Evolutionary conservation across 371 early-diverging fungal genomes (phyloP), one percentile per base, ranked within the genome.

Genomic region (Haplosporangium sp.): DNA sequence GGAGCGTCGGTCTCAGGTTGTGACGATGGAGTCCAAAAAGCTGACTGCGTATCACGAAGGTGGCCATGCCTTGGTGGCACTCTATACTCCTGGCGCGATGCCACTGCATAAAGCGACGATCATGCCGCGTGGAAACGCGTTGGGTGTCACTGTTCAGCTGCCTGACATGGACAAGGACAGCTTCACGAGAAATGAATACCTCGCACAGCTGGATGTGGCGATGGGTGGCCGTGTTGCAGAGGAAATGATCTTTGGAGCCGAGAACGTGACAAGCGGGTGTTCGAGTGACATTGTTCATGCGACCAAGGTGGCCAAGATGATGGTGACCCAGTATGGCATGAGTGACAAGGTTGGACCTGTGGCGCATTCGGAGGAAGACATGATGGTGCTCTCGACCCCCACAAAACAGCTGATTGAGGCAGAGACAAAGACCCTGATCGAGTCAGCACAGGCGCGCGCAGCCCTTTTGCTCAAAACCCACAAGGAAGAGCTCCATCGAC

Each of bases 41-140:
- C 79, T 95, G 41, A 98, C 98, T 4, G 98, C 99, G 1, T 99
- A 97, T 74, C 99, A 99, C 77, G 99, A 99, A 83, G 98, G 97
- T 41, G 99, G 99, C 0, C 99, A 99, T 82, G 94, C 99, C 0
- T 84, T 99, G 42, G 97, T 96, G 5, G 98, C 98, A 5, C 87
- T 95, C 68, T 95, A 93, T 83, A 98, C 98, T n/a, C 89, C 91
- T 8, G 97, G 97, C 6, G 97, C 99, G 9, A 90, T 94, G 89
- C 96, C 98, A n/a, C 80, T 99, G 61, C 98, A 98, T 85, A 99
- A 99, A 80, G 99, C 98, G 4, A 98, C 98, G 5, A 95, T 99
- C 48, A 98, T 99, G 86, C 99, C 99, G 10, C 92, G 99, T 40
- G 99, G 98, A 7, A 85, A 87, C 23, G 93, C 95, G 8, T 82